Evolutionary conservation across 345 rosid genomes (phyloP), one percentile per base, ranked within the genome.

Genomic region (Dipteronia dyeriana): DNA sequence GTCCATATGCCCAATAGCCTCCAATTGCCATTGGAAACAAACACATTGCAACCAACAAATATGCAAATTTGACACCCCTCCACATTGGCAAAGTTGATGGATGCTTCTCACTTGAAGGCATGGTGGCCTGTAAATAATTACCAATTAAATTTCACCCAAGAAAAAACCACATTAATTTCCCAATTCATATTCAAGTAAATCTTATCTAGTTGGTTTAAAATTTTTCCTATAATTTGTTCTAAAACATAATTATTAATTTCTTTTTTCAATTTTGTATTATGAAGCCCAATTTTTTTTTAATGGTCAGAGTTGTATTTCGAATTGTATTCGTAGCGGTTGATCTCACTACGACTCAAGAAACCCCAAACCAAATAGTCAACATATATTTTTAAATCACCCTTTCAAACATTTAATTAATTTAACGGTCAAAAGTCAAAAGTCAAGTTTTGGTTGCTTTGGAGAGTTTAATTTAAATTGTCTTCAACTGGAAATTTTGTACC

Each of bases 1-100:
- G 85, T 4, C 93, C 97, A 39, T 90, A 87, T 16, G 97, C 93
- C 97, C 97, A 90, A 63, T 88, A 90, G 78, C 91, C 90, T 34
- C 84, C 90, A 41, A 90, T 79, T 20, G 93, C 79, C 1, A 92
- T 79, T 14, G 94, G 93, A 79, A 81, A 90, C 62, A 92, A 76
- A 83, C 87, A 89, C 75, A 79, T 31, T 0, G 92, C 94, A 5
- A 92, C 63, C 22, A 90, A 1, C 5, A 79, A 57, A 75, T 89
- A 90, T 17, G 97, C 85, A 47, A 85, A 73, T 73, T 86, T 76
- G 47, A 88, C 91, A 45, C 94, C 94, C 75, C 57, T 89, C 97
- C 93, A 90, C 97, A 92, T 92, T 13, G 86, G 93, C 76, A 84
- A 86, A 4, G 85, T 77, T 19, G 94, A 89, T 63, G 93, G 93